Evolutionary conservation across 345 rosid species (phyloP), one percentile per base, ranked within the genome.

Genomic region (Pistacia integerrima): DNA sequence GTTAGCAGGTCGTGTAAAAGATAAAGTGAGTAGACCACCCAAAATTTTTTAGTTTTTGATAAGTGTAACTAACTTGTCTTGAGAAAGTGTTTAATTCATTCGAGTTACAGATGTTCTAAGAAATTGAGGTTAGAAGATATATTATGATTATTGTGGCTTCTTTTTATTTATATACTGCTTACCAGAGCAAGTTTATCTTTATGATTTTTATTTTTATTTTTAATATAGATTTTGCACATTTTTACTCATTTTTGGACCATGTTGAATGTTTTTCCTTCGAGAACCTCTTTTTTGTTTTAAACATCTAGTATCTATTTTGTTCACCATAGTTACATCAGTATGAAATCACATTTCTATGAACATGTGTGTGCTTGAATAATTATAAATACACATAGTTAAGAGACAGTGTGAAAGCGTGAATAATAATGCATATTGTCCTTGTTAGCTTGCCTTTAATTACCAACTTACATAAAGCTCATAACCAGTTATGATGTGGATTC

Each of bases 1-100:
- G 63, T 81, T 92, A 68, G 86, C 90, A 64, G 80, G 71, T 67
- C 55, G 79, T 69, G 77, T 92, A 56, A 80, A 77, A 55, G 86
- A 92, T 79, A 81, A 85, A 78, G 99, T 90, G 74, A 88, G 87
- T 78, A 61, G 44, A 58, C 17, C 10, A 48, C 44, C 46, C 16
- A 36, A 44, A 8, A 5, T 35, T 35, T 73, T 46, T 49, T 46
- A 4, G 18, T 28, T 28, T 62, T n/a, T 20, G 6, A 11, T 17
- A 61, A 60, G 4, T 62, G 18, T 33, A 73, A 30, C n/a, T 52
- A 18, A 59, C n/a, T 48, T 20, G 5, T 73, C 33, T n/a, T 62
- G 25, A 58, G 58, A 48, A 62, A 33, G 58, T 46, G 17, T 62
- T 73, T 28, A 73, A 49, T 11, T 48, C 55, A 16, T 17, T 61